Evolutionary conservation across 2,329 filamentous ascomycete species (phyloP), one percentile per base, ranked within the genome.

Genomic region (Fusarium mundagurra): DNA sequence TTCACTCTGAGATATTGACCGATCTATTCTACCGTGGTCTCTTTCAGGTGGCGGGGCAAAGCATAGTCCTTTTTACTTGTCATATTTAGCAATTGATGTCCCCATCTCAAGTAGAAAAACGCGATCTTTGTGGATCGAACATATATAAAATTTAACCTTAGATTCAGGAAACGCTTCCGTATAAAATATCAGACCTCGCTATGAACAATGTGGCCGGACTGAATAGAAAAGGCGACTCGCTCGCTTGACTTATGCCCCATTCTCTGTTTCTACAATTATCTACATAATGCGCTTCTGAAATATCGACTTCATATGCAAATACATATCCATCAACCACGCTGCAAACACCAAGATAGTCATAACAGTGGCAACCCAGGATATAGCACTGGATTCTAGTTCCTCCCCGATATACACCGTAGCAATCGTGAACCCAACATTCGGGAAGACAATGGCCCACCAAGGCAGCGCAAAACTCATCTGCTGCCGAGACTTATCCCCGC

Each of bases 401-500:
- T 64, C 62, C 7, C 58, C 58, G 6, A 64, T 51, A 20, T 64
- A 64, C 10, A 48, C 55, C 5, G 61, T 64, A 12, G 61, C 61
- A 18, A 64, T 62, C 3, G 61, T 64, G 20, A 64, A 62, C 8
- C 61, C 61, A 33, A 64, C 61, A 43, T 64, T 64, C 0, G 61
- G 61, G 5, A 64, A 64, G n/a, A 64, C 61, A 27, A 62, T 62
- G 2, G 61, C 58, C 62, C 62, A 64, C 62, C 62, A 64, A 11
- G 62, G 62, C n/a, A 64, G 45, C 2, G 27, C 18, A 9, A 64
- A 64, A 20, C 38, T 63, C 62, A 64, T 64, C 11, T 53, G 45
- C 24, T 44, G 13, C 11, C 17, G 22, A 2, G 45, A 27, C 20
- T 51, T 64, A 44, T 63, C 58, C 2, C 62, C 38, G 4, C 58